phyloP scores from a whole-genome alignment of 192 early-diverging fungal genomes.

The Backusella circina region DNA sequence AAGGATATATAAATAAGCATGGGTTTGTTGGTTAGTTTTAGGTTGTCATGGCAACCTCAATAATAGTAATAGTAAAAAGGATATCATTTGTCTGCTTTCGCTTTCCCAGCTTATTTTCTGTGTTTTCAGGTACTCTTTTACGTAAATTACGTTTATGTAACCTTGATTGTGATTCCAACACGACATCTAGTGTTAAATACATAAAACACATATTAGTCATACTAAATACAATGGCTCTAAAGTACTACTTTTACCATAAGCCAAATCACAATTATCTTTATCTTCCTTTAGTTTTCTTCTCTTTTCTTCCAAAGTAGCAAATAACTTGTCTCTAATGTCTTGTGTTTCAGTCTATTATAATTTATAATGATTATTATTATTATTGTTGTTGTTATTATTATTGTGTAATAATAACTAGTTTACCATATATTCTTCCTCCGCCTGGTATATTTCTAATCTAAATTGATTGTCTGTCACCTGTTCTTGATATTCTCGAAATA shows the following conservation, averaged over 20 bases:
- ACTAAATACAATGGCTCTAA: neutral
- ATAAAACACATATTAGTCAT: neutral
- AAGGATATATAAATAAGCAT: constrained; percentile 14
- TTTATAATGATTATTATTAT: too few species aligned
- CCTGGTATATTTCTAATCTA: constrained; percentile 51
- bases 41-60: neutral
- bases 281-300: constrained; percentile 78
- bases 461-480: constrained; percentile 65
- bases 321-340: constrained; percentile 68
- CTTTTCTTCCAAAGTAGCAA: constrained; percentile 72
- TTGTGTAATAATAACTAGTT: neutral
- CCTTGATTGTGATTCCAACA: constrained; percentile 23
- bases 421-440: constrained; percentile 68
- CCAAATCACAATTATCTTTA: constrained; percentile 77
- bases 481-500: constrained; percentile 69
- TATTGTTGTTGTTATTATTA: neutral
- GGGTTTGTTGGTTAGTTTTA: neutral
- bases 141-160: constrained; percentile 51
- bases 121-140: constrained; percentile 48
- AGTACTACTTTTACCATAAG: constrained; percentile 44
- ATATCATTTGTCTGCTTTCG: constrained; percentile 33
- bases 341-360: constrained; percentile 57
- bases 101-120: constrained; percentile 33
- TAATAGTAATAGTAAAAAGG: constrained; percentile 24
- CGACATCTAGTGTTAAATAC: constrained; percentile 10